These are phyloP conservation scores for Populus alba DNA, from an alignment of 345 rosid genomes.

Conservation along the genomic window DNA sequence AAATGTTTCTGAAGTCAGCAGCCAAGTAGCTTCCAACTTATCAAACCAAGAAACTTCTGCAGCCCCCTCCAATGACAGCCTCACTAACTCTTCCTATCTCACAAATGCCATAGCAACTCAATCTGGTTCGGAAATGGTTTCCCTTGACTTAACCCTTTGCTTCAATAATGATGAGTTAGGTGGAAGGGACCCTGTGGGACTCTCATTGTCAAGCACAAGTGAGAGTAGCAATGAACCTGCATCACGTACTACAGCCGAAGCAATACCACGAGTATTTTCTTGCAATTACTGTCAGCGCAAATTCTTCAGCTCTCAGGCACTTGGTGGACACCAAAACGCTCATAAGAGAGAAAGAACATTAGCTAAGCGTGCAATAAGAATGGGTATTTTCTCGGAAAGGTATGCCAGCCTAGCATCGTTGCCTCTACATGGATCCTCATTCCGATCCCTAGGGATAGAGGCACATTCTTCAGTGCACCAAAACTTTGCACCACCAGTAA, in stretches of 20 bases:
- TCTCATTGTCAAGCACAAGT: slow-evolving; percentile 58
- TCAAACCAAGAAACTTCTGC: slow-evolving; percentile 37
- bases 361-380: slow-evolving; percentile 29
- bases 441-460: slow-evolving; percentile 21
- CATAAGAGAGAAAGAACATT: slow-evolving; percentile 26
- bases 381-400: slow-evolving; percentile 30
- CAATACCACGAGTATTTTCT: slow-evolving; percentile 21
- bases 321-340: slow-evolving; percentile 30
- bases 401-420: slow-evolving; percentile 24
- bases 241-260: slow-evolving; percentile 25
- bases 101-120: slow-evolving; percentile 11
- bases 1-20: slow-evolving; percentile 47
- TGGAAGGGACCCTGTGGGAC: slow-evolving; percentile 25
- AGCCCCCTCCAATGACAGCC: slow-evolving; percentile 38
- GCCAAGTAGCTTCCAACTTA: slow-evolving; percentile 69
- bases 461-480: slow-evolving; percentile 59
- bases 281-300: slow-evolving; percentile 27
- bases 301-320: slow-evolving; percentile 30
- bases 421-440: slow-evolving; percentile 23
- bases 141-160: slow-evolving; percentile 23
- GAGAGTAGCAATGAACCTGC: slow-evolving; percentile 54
- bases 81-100: slow-evolving; percentile 25
- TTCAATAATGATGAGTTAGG: slow-evolving; percentile 12
- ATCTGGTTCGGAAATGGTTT: slow-evolving; percentile 17
- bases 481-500: slow-evolving; percentile 22